Evolutionary conservation across 257 asterid species (phyloP), one percentile per base, ranked within the genome.

Genomic region (Solanum sejunctum): DNA sequence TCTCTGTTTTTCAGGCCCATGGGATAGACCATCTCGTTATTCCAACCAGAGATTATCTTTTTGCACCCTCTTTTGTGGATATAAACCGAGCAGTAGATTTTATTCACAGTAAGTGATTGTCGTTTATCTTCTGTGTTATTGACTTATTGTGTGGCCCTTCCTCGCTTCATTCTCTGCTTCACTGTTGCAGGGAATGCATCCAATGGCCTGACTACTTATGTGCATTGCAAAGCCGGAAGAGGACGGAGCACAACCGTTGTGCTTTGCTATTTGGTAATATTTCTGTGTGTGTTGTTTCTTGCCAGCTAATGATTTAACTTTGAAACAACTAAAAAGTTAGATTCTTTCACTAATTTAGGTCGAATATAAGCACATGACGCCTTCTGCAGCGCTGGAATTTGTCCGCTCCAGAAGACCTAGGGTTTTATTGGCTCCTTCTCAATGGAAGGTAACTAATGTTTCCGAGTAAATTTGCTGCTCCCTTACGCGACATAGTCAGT

Each of bases 171-270:
- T 83, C 63, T 69, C 45, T 56, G 0, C 45, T 32, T 87, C 77
- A 52, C 81, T 85, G 69, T 83, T 75, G 85, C 85, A 94, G 98
- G 92, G 89, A 95, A 94, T 70, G 92, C 95, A 85, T 89, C 84
- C 80, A 70, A 63, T 85, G 96, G 97, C 43, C 93, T 81, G 45
- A 92, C 94, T 78, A 95, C 98, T 0, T 95, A 95, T 81, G 98
- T 95, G 54, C 98, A 95, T 89, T 95, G 98, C 90, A 94, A 95
- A 92, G 99, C 99, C 6, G 99, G 99, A 61, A 92, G 99, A 64
- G 99, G 99, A 90, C 88, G 99, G 90, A 95, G 99, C 93, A 95
- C 99, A 69, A 95, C 99, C 17, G 81, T 95, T 84, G 99, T 95
- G 83, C 97, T 95, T 23, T 95, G 99, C 86, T 95, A 94, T 91